Evolutionary conservation across 83 land plant genomes (phyloP).

Genomic region (Isoetes engelmannii): DNA sequence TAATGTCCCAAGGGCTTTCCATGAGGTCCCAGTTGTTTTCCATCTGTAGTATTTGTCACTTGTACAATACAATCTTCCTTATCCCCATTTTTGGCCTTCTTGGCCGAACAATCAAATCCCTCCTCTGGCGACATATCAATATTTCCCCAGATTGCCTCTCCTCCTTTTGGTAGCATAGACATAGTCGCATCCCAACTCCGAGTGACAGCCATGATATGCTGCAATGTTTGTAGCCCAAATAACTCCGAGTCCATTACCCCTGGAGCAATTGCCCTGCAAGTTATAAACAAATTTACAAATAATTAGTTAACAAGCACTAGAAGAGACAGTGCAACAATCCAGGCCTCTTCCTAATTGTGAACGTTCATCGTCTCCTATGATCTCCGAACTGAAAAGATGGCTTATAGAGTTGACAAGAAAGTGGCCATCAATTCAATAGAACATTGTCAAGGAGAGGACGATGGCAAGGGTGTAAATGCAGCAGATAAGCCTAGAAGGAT

Average conservation of each 20-base stretch:
- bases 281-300: no score
- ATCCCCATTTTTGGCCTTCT: constrained; percentile 21
- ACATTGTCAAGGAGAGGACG: no score
- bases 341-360: no score
- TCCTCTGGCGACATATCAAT: constrained; percentile 91
- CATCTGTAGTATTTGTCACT: not conserved
- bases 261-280: constrained; percentile 69
- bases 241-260: constrained; percentile 66
- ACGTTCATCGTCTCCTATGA: no score
- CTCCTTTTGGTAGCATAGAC: constrained; percentile 94
- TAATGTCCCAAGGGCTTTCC: constrained; percentile 41
- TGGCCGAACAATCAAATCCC: constrained; percentile 47
- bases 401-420: no score
- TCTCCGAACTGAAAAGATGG: no score
- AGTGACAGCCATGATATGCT: constrained; percentile 67
- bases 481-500: no score
- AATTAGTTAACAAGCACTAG: no score
- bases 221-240: constrained; percentile 68
- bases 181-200: constrained; percentile 92
- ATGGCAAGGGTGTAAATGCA: not conserved
- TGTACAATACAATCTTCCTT: constrained; percentile 12
- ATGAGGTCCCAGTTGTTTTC: constrained; percentile 6
- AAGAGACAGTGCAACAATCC: no score
- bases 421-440: no score
- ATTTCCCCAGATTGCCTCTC: constrained; percentile 87